These are phyloP conservation scores for Penicillium concentricum DNA, from an alignment of 2,329 filamentous ascomycete genomes.

Conservation along the genomic window DNA sequence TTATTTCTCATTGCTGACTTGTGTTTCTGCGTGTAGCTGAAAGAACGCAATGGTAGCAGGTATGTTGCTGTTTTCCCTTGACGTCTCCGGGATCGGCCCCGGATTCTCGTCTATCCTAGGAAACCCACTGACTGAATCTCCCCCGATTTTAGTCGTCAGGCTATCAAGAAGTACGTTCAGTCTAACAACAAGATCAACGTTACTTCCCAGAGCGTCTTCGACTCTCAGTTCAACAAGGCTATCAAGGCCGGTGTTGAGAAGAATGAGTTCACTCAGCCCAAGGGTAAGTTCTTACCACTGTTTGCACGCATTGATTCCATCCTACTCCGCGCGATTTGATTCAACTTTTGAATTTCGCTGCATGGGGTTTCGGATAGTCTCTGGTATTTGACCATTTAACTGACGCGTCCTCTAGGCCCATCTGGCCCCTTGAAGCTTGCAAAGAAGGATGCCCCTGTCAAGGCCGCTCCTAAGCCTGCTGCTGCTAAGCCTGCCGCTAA, in stretches of 20 bases:
- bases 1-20: conserved; percentile 47
- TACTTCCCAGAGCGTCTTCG: conserved; percentile 59
- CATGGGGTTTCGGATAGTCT: neutral
- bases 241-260: conserved; percentile 79
- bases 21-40: conserved; percentile 54
- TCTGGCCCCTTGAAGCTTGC: conserved; percentile 91
- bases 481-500: conserved; percentile 20
- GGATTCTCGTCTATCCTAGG: conserved; percentile 21
- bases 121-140: conserved; percentile 31
- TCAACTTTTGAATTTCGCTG: neutral
- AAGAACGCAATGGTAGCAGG: conserved; percentile 70
- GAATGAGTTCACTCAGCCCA: conserved; percentile 83
- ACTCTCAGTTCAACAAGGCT: conserved; percentile 81
- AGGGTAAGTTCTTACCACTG: conserved; percentile 62
- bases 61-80: conserved; percentile 46
- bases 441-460: conserved; percentile 63
- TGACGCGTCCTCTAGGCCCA: conserved; percentile 56
- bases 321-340: neutral
- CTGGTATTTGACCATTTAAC: conserved; percentile 8
- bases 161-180: conserved; percentile 72
- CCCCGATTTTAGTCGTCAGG: conserved; percentile 58
- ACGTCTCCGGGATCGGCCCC: conserved; percentile 12
- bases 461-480: conserved; percentile 22
- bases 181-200: conserved; percentile 66
- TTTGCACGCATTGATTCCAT: conserved; percentile 3